These are phyloP conservation scores for Gentiana dahurica DNA, from an alignment of 257 asterid species.

Conservation along the genomic window DNA sequence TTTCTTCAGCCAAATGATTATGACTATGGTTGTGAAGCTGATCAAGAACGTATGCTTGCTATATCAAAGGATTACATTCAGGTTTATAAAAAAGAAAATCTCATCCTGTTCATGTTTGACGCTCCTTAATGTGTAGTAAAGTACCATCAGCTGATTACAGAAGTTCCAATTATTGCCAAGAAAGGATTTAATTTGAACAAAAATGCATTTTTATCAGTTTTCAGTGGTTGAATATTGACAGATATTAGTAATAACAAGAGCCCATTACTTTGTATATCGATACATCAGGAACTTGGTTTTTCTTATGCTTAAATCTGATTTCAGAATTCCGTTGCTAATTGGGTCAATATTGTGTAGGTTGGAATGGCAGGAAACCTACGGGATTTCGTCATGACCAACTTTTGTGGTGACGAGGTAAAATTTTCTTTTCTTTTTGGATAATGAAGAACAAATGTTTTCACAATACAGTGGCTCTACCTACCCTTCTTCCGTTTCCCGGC, in stretches of 20 bases:
- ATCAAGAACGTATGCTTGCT: slow-evolving; percentile 46
- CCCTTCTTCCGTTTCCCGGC: too few relatives aligned
- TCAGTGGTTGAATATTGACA: too few relatives aligned
- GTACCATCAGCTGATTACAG: too few relatives aligned
- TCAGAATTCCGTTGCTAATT: neutral
- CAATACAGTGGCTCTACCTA: too few relatives aligned
- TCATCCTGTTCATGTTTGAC: too few relatives aligned
- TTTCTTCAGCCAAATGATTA: slow-evolving; percentile 70
- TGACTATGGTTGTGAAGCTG: slow-evolving; percentile 58
- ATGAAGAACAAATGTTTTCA: too few relatives aligned
- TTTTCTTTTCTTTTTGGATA: neutral
- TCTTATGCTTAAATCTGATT: slow-evolving; percentile 1
- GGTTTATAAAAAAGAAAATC: slow-evolving; percentile 23
- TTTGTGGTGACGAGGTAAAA: slow-evolving; percentile 70
- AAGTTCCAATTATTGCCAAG: too few relatives aligned
- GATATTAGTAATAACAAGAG: too few relatives aligned
- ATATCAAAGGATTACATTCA: slow-evolving; percentile 81
- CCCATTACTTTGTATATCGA: too few relatives aligned
- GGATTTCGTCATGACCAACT: slow-evolving; percentile 55
- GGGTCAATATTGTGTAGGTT: slow-evolving; percentile 28
- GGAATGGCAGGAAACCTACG: slow-evolving; percentile 86
- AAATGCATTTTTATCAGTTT: too few relatives aligned
- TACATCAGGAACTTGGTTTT: neutral
- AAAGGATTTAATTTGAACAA: too few relatives aligned
- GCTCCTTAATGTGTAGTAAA: too few relatives aligned